Evolutionary conservation across 2,329 filamentous ascomycete species (phyloP).

Genomic region (Beauveria sp.): DNA sequence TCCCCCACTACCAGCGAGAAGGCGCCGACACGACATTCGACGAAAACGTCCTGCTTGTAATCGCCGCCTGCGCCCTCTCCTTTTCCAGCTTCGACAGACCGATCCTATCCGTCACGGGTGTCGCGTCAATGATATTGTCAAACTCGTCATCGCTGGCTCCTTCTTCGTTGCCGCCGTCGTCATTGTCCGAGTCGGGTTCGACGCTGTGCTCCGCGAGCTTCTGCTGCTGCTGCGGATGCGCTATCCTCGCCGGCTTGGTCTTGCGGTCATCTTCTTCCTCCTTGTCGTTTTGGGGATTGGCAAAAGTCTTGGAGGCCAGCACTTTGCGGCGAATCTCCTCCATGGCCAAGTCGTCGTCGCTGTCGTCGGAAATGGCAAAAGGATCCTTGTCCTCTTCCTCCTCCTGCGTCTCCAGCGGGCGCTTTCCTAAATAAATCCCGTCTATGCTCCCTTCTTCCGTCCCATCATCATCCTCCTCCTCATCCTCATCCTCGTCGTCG

Average conservation of each 20-base stretch:
- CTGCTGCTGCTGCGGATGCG: conserved; percentile 49
- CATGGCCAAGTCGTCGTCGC: conserved; percentile 80
- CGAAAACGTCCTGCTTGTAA: conserved; percentile 45
- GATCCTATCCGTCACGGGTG: conserved; percentile 78
- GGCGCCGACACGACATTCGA: conserved; percentile 42
- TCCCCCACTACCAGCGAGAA: conserved; percentile 20
- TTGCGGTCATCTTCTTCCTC: conserved; percentile 30
- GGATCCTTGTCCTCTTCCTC: conserved; percentile 51
- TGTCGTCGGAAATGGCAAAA: conserved; percentile 70
- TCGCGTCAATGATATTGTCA: conserved; percentile 87
- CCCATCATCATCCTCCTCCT: conserved; percentile 40
- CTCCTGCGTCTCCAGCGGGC: conserved; percentile 29
- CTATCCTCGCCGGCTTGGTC: conserved; percentile 57
- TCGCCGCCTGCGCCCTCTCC: conserved; percentile 41
- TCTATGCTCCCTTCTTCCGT: conserved; percentile 41
- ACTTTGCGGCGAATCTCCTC: conserved; percentile 84
- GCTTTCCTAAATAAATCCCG: conserved; percentile 55
- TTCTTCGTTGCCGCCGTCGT: conserved; percentile 22
- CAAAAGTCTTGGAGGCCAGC: conserved; percentile 84
- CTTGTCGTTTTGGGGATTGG: conserved; percentile 30
- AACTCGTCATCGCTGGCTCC: conserved; percentile 69
- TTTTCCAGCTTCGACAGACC: conserved; percentile 54
- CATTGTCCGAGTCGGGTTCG: conserved; percentile 65
- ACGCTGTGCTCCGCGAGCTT: conserved; percentile 53
- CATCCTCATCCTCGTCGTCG: conserved; percentile 46